Evolutionary conservation across 2,329 filamentous ascomycete genomes (phyloP).

Genomic region (Didymellaceae sp.): DNA sequence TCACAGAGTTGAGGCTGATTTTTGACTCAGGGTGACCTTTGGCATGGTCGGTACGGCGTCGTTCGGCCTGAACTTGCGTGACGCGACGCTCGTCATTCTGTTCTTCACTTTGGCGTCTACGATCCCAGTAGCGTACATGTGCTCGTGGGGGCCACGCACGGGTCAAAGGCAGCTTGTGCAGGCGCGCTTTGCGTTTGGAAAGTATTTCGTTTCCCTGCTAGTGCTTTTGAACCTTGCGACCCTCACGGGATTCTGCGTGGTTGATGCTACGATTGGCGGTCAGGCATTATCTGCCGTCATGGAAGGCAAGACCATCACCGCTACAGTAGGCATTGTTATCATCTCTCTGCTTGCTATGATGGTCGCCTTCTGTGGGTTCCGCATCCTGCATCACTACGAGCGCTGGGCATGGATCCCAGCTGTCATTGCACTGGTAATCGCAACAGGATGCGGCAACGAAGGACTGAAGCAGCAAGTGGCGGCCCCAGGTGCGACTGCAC

Average conservation of each 20-base stretch:
- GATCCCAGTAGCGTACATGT: slow-evolving; percentile 62
- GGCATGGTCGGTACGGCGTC: slow-evolving; percentile 66
- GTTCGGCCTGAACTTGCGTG: slow-evolving; percentile 63
- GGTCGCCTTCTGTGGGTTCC: slow-evolving; percentile 68
- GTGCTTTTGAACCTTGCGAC: slow-evolving; percentile 69
- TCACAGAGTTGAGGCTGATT: background rate
- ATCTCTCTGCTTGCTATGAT: slow-evolving; percentile 63
- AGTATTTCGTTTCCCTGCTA: slow-evolving; percentile 64
- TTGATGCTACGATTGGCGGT: slow-evolving; percentile 67
- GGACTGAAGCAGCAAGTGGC: slow-evolving; percentile 57
- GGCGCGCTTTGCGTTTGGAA: slow-evolving; percentile 65
- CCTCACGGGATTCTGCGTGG: slow-evolving; percentile 67
- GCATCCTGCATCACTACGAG: slow-evolving; percentile 62
- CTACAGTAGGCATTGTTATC: slow-evolving; percentile 66
- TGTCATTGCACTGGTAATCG: slow-evolving; percentile 61
- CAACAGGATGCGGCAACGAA: slow-evolving; percentile 61
- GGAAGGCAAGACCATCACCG: slow-evolving; percentile 52
- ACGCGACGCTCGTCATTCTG: slow-evolving; percentile 65
- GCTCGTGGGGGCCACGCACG: slow-evolving; percentile 65
- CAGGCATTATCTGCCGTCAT: slow-evolving; percentile 51
- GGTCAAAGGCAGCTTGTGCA: slow-evolving; percentile 72
- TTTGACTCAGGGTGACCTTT: slow-evolving; percentile 59
- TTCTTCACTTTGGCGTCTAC: slow-evolving; percentile 67
- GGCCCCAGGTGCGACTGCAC: slow-evolving; percentile 53
- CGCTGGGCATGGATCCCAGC: slow-evolving; percentile 64